These are phyloP conservation scores for Galerina marginata DNA, from an alignment of 768 basidiomycete genomes.

Conservation along the genomic window DNA sequence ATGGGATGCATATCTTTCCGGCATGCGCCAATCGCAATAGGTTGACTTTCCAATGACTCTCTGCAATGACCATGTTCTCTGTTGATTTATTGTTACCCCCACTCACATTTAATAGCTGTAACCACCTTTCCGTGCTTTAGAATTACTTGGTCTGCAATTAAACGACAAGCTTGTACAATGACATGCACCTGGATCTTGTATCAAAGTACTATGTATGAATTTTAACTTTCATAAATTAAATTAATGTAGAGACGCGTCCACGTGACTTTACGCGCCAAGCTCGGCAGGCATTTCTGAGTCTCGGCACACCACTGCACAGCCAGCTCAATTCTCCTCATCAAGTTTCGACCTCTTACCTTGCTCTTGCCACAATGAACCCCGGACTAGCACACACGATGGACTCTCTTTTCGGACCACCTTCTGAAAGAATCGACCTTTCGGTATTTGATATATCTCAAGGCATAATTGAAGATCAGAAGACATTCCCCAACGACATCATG, in stretches of 20 bases:
- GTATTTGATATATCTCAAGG: slow-evolving; percentile 24
- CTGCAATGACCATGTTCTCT: not conserved
- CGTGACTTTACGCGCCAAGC: not conserved
- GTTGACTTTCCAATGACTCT: not conserved
- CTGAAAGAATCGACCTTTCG: slow-evolving; percentile 54
- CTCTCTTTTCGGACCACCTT: slow-evolving; percentile 69
- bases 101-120: too few relatives aligned
- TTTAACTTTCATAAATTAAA: too few relatives aligned
- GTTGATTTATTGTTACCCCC: too few relatives aligned
- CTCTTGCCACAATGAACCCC: slow-evolving; percentile 28
- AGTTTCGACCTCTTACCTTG: too few relatives aligned
- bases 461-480: slow-evolving; percentile 2
- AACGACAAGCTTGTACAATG: too few relatives aligned
- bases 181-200: too few relatives aligned
- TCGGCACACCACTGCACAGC: too few relatives aligned
- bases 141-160: too few relatives aligned
- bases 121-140: too few relatives aligned
- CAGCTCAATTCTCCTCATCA: too few relatives aligned
- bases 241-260: not conserved
- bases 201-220: too few relatives aligned
- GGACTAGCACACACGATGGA: slow-evolving; percentile 41
- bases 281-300: too few relatives aligned
- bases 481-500: slow-evolving; percentile 29
- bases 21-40: slow-evolving; percentile 3
- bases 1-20: slow-evolving; percentile 23